Base-by-base conservation (phyloP, 2,329 filamentous ascomycete species). In the Aspergillus sp. region DNA sequence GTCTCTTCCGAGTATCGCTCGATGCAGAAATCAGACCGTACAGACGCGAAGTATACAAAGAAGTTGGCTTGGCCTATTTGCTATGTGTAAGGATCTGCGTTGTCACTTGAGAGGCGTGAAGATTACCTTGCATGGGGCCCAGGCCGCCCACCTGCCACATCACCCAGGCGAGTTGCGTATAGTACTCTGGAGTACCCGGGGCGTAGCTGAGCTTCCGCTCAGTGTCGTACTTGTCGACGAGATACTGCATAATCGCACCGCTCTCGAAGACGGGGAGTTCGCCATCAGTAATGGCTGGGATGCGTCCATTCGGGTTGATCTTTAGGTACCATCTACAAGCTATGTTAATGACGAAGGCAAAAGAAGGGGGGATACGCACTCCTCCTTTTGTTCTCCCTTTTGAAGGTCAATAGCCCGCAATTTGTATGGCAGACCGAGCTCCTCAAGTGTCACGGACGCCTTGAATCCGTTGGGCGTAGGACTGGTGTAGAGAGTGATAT, bases 241-340 rank as follows among this genome's bases (percentile, higher is more conserved):
- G 65, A 50, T 79, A 79, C 20, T 74, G 64, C 68, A 78, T 70
- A 44, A 79, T 73, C 1, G 73, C 67, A 6, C 73, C 74, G 44
- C 72, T 73, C 55, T 79, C 76, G 55, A 79, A 79, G 33, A 78
- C 64, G 2, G 69, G 64, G 60, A 71, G 57, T 1, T 61, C 54
- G 36, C 66, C 65, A 58, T 79, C 76, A 30, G 70, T 64, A 41
- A 79, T 66, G 16, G 75, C 76, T 16, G 75, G 76, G 49, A 78
- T 77, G 35, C 76, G 72, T 30, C 76, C 76, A 57, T 78, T 78
- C n/a, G 76, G 76, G 52, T 77, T 78, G 52, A 78, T 76, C 42
- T 73, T 68, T 41, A 77, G 55, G 59, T 72, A 79, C 74, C 74
- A 77, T 10, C 64, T 64, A 19, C 40, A 3, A 17, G 3, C 14